phyloP scores from a whole-genome alignment of 257 asterid genomes.

The Solanum gracilifrons region DNA sequence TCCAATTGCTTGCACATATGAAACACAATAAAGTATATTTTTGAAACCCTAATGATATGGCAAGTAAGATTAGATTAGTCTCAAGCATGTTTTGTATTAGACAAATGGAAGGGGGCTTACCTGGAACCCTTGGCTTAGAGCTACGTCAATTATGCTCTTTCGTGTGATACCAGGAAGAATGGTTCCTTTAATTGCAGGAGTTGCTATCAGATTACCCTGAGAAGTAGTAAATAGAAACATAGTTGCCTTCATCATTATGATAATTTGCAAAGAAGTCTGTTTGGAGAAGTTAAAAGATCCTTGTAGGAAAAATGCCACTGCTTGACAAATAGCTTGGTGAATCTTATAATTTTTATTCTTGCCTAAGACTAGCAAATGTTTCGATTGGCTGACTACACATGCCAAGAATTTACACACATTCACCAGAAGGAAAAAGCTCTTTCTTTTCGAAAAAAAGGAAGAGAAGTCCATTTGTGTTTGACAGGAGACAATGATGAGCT shows the following conservation, averaged over 20 bases:
- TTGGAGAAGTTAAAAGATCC: background rate
- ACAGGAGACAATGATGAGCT: background rate
- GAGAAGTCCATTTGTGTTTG: background rate
- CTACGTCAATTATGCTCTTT: constrained; percentile 42
- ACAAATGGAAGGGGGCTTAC: background rate
- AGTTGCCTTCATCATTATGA: background rate
- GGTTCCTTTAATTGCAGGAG: constrained; percentile 39
- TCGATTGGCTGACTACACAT: background rate
- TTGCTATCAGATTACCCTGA: constrained; percentile 31
- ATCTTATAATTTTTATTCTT: background rate
- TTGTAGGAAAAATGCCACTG: background rate
- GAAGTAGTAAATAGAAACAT: background rate
- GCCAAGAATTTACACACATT: background rate
- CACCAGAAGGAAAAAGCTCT: background rate
- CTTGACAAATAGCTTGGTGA: background rate
- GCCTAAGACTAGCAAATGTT: background rate
- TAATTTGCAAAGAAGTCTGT: background rate
- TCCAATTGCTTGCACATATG: background rate
- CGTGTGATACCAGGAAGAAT: constrained; percentile 46
- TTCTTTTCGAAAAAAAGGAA: background rate
- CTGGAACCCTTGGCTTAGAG: constrained; percentile 34
- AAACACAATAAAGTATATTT: background rate
- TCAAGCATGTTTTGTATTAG: background rate
- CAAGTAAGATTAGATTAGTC: background rate
- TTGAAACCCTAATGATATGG: background rate